These are phyloP conservation scores for Magnolia kwangsiensis DNA, from an alignment of 164 flowering plant genomes.

Conservation along the genomic window DNA sequence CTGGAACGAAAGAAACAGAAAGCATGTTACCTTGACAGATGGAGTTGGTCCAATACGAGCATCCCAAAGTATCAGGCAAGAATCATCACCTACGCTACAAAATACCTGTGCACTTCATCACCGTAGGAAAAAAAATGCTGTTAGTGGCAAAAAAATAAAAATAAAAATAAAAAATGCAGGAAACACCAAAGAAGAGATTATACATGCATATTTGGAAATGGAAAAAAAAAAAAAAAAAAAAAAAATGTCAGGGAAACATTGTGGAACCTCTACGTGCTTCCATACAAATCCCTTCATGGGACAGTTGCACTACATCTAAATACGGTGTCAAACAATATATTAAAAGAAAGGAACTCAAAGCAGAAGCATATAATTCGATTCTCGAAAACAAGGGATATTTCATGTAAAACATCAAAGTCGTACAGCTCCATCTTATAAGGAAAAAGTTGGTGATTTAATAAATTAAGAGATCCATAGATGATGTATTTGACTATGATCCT, in stretches of 20 bases:
- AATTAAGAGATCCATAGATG: background rate
- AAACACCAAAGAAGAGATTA: background rate
- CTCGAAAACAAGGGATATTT: background rate
- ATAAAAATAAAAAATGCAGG: background rate
- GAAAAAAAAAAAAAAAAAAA: background rate
- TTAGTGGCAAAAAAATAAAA: slow-evolving; percentile 13
- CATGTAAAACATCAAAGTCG: background rate
- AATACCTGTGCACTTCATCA: slow-evolving; percentile 84
- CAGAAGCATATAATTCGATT: background rate
- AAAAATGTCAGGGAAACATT: background rate
- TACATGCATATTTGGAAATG: background rate
- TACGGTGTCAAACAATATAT: background rate
- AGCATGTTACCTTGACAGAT: slow-evolving; percentile 52
- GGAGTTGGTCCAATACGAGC: slow-evolving; percentile 78
- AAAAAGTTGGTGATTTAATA: background rate
- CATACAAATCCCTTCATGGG: background rate
- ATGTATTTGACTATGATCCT: background rate
- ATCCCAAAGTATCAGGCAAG: slow-evolving; percentile 97
- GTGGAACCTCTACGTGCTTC: background rate
- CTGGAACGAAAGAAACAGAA: background rate
- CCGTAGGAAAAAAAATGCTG: slow-evolving; percentile 1
- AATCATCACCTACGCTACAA: slow-evolving; percentile 98
- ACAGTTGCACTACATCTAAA: background rate
- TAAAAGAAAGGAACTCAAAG: background rate
- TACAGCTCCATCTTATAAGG: background rate